A percentile compares a stretch with the other conserved stretches of the same genome.
Conservation (phyloP, 306 rosid species). For the Malus orientalis region DNA sequence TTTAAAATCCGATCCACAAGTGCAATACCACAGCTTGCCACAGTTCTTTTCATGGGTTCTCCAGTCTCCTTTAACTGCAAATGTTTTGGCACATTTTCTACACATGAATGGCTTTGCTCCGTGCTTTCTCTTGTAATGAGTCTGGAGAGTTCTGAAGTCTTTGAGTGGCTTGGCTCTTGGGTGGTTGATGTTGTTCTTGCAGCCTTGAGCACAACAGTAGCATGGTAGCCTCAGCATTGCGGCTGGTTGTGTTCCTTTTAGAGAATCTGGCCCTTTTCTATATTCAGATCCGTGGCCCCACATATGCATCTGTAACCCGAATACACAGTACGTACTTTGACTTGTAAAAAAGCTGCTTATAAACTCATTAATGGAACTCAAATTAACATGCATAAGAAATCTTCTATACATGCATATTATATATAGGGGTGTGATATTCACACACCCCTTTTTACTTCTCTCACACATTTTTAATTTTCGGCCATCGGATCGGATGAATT, state of each 20-base stretch:
- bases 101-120: slow-evolving; percentile 80
- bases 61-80: slow-evolving; percentile 96
- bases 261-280: slow-evolving; percentile 87
- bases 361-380: not conserved
- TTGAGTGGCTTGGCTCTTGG: slow-evolving; percentile 89
- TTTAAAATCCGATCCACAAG: slow-evolving; percentile 91
- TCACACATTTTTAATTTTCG: no score
- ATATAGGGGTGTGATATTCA: not conserved
- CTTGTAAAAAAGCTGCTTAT: not conserved
- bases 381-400: not conserved
- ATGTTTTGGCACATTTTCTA: slow-evolving; percentile 73
- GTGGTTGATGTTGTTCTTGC: slow-evolving; percentile 95
- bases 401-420: not conserved
- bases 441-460: no score
- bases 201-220: slow-evolving; percentile 84
- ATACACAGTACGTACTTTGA: not conserved
- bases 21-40: slow-evolving; percentile 91
- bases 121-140: slow-evolving; percentile 93
- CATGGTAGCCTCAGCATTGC: slow-evolving; percentile 95
- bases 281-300: slow-evolving; percentile 98
- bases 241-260: slow-evolving; percentile 84
- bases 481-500: no score
- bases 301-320: slow-evolving; percentile 80
- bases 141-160: slow-evolving; percentile 91
- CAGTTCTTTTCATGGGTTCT: slow-evolving; percentile 96